Percentiles rank a stretch among this genome's conserved stretches.
These are phyloP conservation scores for Teunomyces barrocoloradensis DNA, from an alignment of 805 yeast species.

Conservation along the genomic window DNA sequence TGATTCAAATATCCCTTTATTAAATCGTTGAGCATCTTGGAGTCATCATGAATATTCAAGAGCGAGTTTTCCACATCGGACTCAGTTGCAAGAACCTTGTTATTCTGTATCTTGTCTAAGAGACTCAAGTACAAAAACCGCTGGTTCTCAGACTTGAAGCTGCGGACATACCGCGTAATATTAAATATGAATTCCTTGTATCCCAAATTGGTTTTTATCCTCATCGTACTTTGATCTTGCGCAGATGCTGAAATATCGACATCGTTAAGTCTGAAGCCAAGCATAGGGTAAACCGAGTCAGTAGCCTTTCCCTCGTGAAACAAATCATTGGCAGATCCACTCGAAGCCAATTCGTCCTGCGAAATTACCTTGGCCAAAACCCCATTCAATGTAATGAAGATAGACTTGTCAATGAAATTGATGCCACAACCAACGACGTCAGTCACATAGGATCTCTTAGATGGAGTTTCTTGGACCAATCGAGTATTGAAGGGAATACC, in stretches of 20 bases:
- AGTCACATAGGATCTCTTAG: slow-evolving; percentile 38
- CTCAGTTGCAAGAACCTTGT: slow-evolving; percentile 6
- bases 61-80: slow-evolving; percentile 7
- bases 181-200: slow-evolving; percentile 58
- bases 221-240: slow-evolving; percentile 12
- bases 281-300: slow-evolving; percentile 30
- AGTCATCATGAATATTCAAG: slow-evolving; percentile 20
- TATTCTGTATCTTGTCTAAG: slow-evolving; percentile 17
- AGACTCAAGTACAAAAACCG: slow-evolving; percentile 17
- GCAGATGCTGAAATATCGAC: slow-evolving; percentile 9
- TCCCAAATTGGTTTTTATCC: slow-evolving; percentile 55
- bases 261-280: slow-evolving; percentile 31
- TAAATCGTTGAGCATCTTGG: slow-evolving; percentile 26
- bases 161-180: slow-evolving; percentile 50
- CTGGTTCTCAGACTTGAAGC: slow-evolving; percentile 34
- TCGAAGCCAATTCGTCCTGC: slow-evolving; percentile 24
- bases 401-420: slow-evolving; percentile 57
- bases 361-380: slow-evolving; percentile 33
- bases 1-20: slow-evolving; percentile 39
- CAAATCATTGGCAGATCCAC: slow-evolving; percentile 10
- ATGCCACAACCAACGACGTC: slow-evolving; percentile 86
- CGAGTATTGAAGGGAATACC: slow-evolving; percentile 35
- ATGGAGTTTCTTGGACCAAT: slow-evolving; percentile 23
- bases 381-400: slow-evolving; percentile 85
- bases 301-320: slow-evolving; percentile 16